Conservation (phyloP, 148 eudicot genomes). For the Chenopodium suecicum region DNA sequence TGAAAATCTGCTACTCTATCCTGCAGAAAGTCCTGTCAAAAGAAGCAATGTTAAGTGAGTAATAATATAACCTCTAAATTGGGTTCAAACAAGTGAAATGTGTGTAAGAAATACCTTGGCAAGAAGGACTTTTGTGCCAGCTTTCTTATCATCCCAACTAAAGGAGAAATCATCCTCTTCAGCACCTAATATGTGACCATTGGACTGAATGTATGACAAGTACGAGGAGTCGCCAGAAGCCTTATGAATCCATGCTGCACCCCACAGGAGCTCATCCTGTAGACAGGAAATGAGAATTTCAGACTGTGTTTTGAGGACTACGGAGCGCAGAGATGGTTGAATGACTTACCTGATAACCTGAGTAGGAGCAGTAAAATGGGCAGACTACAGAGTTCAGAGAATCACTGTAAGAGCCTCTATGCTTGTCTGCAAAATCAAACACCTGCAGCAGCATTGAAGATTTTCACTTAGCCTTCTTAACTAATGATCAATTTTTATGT, state of each 20-base stretch:
- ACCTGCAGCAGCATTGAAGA: slow-evolving; percentile 37
- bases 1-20: slow-evolving; percentile 47
- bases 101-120: slow-evolving; percentile 45
- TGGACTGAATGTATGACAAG: slow-evolving; percentile 63
- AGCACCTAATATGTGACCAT: slow-evolving; percentile 69
- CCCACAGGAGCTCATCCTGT: slow-evolving; percentile 95
- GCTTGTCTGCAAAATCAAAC: slow-evolving; percentile 71
- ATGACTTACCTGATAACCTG: slow-evolving; percentile 63
- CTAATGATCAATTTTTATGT: neutral
- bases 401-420: slow-evolving; percentile 78
- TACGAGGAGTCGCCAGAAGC: slow-evolving; percentile 59
- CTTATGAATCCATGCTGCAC: slow-evolving; percentile 84
- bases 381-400: slow-evolving; percentile 67
- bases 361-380: slow-evolving; percentile 89
- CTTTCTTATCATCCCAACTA: slow-evolving; percentile 87
- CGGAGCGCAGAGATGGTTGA: neutral
- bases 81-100: neutral
- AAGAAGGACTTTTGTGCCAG: slow-evolving; percentile 78
- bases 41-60: neutral
- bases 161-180: slow-evolving; percentile 70
- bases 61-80: neutral
- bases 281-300: neutral
- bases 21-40: slow-evolving; percentile 61
- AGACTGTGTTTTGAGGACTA: neutral
- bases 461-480: neutral